Evolutionary conservation across 805 yeast genomes (phyloP).

Genomic region (Candida tibetensis): DNA sequence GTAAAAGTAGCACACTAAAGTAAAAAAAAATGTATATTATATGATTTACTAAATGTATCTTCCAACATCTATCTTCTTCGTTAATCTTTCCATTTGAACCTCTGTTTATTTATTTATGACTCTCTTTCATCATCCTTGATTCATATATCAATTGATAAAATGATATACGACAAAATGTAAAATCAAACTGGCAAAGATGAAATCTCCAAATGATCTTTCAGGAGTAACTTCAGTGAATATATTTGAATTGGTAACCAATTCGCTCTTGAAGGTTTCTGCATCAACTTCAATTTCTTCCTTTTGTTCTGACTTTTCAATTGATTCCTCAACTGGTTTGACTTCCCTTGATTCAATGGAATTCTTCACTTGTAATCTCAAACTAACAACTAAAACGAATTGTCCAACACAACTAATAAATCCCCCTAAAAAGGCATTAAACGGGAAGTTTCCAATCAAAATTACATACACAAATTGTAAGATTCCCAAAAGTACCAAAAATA

Average conservation of each 20-base stretch:
- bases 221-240: constrained; percentile 25
- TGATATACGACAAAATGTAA: constrained; percentile 88
- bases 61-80: no score
- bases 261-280: not conserved
- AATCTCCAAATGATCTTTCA: constrained; percentile 81
- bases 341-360: constrained; percentile 1
- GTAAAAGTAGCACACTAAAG: constrained; percentile 82
- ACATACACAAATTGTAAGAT: constrained; percentile 76
- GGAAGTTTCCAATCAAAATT: constrained; percentile 79
- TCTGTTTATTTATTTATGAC: no score
- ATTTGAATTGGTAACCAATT: constrained; percentile 9
- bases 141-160: constrained; percentile 65
- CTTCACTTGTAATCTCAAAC: constrained; percentile 67
- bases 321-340: not conserved
- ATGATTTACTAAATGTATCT: no score
- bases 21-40: constrained; percentile 87
- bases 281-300: constrained; percentile 4
- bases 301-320: constrained; percentile 3
- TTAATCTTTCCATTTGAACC: no score
- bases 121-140: no score
- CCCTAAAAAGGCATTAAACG: constrained; percentile 94
- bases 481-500: constrained; percentile 72
- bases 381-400: constrained; percentile 86
- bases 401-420: constrained; percentile 93
- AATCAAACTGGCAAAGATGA: constrained; percentile 77